Evolutionary conservation across 2,329 filamentous ascomycete genomes (phyloP).

Genomic region (Apiospora rasikravindrae): DNA sequence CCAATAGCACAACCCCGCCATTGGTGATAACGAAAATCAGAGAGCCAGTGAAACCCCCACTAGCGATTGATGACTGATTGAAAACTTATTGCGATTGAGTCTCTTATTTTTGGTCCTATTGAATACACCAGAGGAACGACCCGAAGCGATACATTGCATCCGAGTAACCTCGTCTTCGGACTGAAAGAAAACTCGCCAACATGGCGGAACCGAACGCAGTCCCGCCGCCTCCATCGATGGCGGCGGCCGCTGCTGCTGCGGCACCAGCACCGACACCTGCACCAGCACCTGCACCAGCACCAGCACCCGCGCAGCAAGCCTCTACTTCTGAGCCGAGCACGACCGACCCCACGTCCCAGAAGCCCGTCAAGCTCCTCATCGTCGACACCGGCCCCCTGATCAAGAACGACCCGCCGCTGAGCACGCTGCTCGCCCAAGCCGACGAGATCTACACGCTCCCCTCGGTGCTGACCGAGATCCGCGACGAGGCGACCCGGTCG

Average conservation of each 20-base stretch:
- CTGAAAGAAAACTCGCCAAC: not conserved
- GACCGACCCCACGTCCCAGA: conserved; percentile 6
- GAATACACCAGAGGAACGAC: not conserved
- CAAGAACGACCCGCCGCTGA: conserved; percentile 87
- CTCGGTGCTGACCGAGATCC: conserved; percentile 85
- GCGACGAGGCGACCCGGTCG: conserved; percentile 79
- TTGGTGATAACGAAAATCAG: conserved; percentile 15
- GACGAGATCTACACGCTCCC: conserved; percentile 83
- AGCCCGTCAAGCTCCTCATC: conserved; percentile 84
- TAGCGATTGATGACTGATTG: not conserved
- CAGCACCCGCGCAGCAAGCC: not conserved
- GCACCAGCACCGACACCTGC: not conserved
- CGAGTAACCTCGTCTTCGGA: not conserved
- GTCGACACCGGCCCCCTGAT: conserved; percentile 93
- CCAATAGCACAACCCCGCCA: conserved; percentile 8
- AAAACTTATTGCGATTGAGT: not conserved
- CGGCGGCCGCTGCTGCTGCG: not conserved
- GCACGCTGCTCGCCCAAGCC: conserved; percentile 78
- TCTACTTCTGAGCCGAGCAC: not conserved
- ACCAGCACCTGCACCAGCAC: not conserved
- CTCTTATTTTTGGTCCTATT: not conserved
- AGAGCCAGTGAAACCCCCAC: not conserved
- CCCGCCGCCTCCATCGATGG: not conserved
- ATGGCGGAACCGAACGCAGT: not conserved
- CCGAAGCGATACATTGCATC: not conserved